Base-by-base conservation (phyloP, 306 rosid genomes). In the Gastrolobium bilobum region DNA sequence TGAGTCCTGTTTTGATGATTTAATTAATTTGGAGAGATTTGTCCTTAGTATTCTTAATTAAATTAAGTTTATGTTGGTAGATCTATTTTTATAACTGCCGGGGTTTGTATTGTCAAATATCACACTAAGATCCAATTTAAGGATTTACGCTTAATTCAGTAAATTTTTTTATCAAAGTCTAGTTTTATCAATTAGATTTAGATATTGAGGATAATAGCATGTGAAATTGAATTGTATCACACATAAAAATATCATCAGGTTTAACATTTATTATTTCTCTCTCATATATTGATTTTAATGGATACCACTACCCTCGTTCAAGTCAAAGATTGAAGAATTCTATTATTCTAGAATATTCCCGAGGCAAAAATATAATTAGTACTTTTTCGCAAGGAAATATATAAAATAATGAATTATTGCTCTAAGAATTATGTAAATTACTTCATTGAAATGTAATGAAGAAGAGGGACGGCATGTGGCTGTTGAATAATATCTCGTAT, bases 301-400 rank as follows among this genome's bases (percentile, higher is more conserved):
- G 26, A 20, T 20, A 20, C 26, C 26, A 20, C 38, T 33, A 13
- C 2, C 42, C 3, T 20, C 43, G 10, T 10, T 59, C 66, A 33
- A 69, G 75, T 48, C 75, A 69, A 68, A 10, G 10, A 46, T 44
- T 31, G 46, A 46, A 42, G 39, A 11, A 30, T 29, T 63, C 39
- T 0, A 10, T 9, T 31, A 68, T 68, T 69, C 37, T 20, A 9
- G 15, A 65, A 42, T 40, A 38, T 9, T 38, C 10, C 15, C 7
- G 0, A 10, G 68, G 46, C 29, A 29, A 10, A 67, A 44, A 67
- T 2, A 20, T 20, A 20, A 20, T 20, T 20, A 20, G 26, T 20
- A 13, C 5, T 68, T 46, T 30, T 46, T 31, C 13, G 6, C 58
- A 68, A 62, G 7, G 29, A 13, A 68, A 46, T 68, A 3, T 6